These are phyloP conservation scores for Sphaerulina populicola DNA, from an alignment of 2,329 filamentous ascomycete species.

Conservation along the genomic window DNA sequence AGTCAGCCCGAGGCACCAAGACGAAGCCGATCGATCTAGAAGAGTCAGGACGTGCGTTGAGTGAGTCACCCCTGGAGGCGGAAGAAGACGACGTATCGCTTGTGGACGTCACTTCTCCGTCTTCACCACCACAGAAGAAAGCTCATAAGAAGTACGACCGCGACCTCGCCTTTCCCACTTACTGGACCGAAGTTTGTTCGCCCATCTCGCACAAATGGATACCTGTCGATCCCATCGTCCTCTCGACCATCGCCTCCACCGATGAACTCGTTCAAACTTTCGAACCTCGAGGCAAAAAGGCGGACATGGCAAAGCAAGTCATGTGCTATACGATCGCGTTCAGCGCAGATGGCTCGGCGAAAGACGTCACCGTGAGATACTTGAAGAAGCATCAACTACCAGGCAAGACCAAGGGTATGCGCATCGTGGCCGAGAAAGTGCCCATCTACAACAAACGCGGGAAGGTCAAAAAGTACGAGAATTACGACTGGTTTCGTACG, in stretches of 20 bases:
- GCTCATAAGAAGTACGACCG: slow-evolving; percentile 54
- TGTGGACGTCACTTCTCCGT: slow-evolving; percentile 47
- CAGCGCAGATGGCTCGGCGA: slow-evolving; percentile 76
- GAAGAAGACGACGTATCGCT: slow-evolving; percentile 54
- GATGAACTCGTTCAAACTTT: slow-evolving; percentile 65
- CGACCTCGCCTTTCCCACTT: slow-evolving; percentile 75
- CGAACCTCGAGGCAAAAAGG: slow-evolving; percentile 73
- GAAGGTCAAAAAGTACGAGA: slow-evolving; percentile 66
- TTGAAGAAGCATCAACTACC: slow-evolving; percentile 73
- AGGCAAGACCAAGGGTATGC: slow-evolving; percentile 78
- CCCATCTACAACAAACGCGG: slow-evolving; percentile 69
- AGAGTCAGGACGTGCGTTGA: slow-evolving; percentile 42
- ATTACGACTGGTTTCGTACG: slow-evolving; percentile 80
- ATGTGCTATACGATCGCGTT: slow-evolving; percentile 83
- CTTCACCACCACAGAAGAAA: slow-evolving; percentile 36
- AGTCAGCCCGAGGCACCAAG: slow-evolving; percentile 28
- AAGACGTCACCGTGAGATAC: slow-evolving; percentile 90
- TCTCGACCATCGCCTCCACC: slow-evolving; percentile 61
- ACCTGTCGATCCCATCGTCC: slow-evolving; percentile 66
- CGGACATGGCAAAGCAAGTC: slow-evolving; percentile 78
- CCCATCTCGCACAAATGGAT: slow-evolving; percentile 70
- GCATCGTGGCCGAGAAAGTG: slow-evolving; percentile 70
- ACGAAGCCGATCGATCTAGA: slow-evolving; percentile 40
- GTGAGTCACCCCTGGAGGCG: slow-evolving; percentile 36
- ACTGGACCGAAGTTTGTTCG: slow-evolving; percentile 88